These are phyloP conservation scores for Phylloporus sp. DNA, from an alignment of 768 basidiomycete genomes.

Conservation along the genomic window DNA sequence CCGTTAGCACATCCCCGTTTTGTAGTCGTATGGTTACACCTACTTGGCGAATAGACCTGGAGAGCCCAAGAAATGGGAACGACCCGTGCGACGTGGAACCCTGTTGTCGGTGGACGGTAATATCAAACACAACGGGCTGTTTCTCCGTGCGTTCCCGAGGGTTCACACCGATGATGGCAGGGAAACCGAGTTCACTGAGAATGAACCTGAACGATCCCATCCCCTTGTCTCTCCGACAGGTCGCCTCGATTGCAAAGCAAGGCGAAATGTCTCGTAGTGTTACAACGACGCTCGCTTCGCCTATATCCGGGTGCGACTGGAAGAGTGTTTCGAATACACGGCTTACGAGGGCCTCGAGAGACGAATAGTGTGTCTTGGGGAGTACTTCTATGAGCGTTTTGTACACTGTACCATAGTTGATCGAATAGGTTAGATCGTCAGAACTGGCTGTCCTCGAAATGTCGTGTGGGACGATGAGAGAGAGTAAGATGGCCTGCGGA, in stretches of 20 bases:
- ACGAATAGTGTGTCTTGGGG: constrained; percentile 30
- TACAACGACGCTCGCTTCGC: constrained; percentile 41
- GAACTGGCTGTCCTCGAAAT: constrained; percentile 44
- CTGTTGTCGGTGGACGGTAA: constrained; percentile 32
- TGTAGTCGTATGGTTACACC: background rate
- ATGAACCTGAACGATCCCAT: constrained; percentile 20
- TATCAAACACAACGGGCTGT: constrained; percentile 56
- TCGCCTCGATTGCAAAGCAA: constrained; percentile 43
- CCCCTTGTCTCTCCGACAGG: constrained; percentile 20
- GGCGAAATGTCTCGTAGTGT: constrained; percentile 44
- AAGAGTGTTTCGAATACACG: constrained; percentile 40
- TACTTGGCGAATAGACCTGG: constrained; percentile 31
- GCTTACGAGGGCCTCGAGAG: constrained; percentile 46
- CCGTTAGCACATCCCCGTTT: background rate
- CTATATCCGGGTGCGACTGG: constrained; percentile 28
- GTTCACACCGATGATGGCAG: constrained; percentile 65
- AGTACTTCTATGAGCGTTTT: constrained; percentile 27
- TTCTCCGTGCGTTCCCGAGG: constrained; percentile 59
- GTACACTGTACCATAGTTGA: constrained; percentile 56
- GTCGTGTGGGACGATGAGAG: constrained; percentile 49
- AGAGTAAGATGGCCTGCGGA: constrained; percentile 52
- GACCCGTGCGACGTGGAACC: background rate
- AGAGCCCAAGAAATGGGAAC: constrained; percentile 21
- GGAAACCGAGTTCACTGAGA: constrained; percentile 43
- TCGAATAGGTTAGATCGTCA: constrained; percentile 55